Percentiles rank a stretch among this genome's conserved stretches.
Evolutionary conservation across 345 rosid genomes (phyloP).

Genomic region (Acer saccharum): DNA sequence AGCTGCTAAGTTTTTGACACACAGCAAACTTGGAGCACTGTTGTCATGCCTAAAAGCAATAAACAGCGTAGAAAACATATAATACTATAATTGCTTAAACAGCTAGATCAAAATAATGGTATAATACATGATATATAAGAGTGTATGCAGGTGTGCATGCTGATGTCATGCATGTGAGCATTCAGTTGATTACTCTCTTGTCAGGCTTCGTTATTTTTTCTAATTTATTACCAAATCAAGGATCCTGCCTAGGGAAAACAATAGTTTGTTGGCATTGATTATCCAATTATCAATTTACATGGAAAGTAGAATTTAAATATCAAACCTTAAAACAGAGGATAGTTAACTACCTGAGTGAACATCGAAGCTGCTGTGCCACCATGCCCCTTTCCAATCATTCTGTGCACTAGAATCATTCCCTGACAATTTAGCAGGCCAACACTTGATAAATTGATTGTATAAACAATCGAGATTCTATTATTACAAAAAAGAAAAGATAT

Average conservation of each 20-base stretch:
- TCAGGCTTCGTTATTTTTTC: background rate
- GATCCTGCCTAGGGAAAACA: background rate
- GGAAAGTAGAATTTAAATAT: background rate
- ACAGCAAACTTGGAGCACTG: background rate
- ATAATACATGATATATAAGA: background rate
- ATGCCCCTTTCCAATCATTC: constrained; percentile 95
- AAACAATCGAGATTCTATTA: background rate
- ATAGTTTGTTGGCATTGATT: background rate
- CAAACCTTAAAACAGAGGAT: background rate
- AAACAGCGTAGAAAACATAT: background rate
- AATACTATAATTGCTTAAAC: background rate
- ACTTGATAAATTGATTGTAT: background rate
- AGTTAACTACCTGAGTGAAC: constrained; percentile 58
- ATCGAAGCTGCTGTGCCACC: constrained; percentile 91
- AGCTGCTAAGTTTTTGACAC: background rate
- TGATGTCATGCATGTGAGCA: background rate
- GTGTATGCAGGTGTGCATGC: background rate
- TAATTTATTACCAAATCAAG: background rate
- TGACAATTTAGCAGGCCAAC: constrained; percentile 26
- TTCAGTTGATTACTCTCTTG: background rate
- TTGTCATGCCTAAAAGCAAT: constrained; percentile 9
- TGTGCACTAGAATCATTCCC: constrained; percentile 91
- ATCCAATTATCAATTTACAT: background rate
- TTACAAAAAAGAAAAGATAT: background rate
- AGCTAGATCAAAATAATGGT: background rate